phyloP scores from a whole-genome alignment of 2,329 filamentous ascomycete genomes.

The Cadophora luteo-olivacea region DNA sequence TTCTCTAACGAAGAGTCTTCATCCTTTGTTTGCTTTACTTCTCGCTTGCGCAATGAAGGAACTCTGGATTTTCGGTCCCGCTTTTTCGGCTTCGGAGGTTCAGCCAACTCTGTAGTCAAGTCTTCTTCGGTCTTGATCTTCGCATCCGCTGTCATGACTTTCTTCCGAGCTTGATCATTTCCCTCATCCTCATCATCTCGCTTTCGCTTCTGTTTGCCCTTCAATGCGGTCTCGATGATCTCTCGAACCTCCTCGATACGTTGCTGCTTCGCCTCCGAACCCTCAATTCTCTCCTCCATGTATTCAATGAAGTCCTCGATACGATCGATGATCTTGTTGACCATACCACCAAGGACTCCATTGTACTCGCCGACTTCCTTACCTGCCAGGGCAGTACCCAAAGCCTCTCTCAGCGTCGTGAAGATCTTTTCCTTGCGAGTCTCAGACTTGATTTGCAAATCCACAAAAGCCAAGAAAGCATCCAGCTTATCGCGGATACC shows the following conservation, averaged over 20 bases:
- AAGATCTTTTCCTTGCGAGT: neutral
- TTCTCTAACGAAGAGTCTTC: neutral
- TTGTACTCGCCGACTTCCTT: neutral
- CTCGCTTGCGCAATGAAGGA: neutral
- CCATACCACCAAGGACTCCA: constrained; percentile 11
- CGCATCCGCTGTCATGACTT: neutral
- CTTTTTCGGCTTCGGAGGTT: neutral
- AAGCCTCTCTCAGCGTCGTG: neutral
- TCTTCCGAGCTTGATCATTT: neutral
- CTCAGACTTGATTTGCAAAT: constrained; percentile 3
- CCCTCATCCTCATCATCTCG: neutral
- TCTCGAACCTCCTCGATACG: neutral
- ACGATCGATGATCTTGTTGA: constrained; percentile 11
- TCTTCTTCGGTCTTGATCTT: neutral
- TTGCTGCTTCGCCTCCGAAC: constrained; percentile 2
- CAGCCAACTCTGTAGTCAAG: neutral
- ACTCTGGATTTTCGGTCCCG: neutral
- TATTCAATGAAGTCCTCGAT: constrained; percentile 3
- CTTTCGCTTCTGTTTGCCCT: constrained; percentile 7
- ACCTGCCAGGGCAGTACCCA: neutral
- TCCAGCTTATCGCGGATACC: constrained; percentile 13
- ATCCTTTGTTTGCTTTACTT: neutral
- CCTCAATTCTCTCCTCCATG: constrained; percentile 9
- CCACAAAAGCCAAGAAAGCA: constrained; percentile 9
- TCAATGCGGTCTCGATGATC: neutral